Base-by-base conservation (phyloP, 108 stramenopile genomes). In the Seminavis robusta region DNA sequence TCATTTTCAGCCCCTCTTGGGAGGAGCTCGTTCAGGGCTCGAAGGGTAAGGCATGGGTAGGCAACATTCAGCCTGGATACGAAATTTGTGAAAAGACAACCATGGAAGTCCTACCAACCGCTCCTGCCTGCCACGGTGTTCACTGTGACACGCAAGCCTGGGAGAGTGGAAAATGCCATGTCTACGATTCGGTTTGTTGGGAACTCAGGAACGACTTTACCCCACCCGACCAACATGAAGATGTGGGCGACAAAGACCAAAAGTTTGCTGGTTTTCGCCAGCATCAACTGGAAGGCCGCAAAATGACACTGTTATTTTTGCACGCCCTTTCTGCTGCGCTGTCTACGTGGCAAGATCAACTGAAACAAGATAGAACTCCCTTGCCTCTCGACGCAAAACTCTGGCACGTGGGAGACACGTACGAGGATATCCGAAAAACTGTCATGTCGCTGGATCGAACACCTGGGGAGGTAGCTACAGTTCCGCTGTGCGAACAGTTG, bases 161-260 rank as follows among this genome's bases (percentile, higher is more conserved):
- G 42, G 57, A 31, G 3, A 39, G 65, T 32, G 74, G 76, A 33
- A 51, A 59, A 25, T 23, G 31, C 7, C 46, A 71, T 10, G 51
- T 56, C 20, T 72, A 77, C 47, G 44, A 65, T 20, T 56, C 61
- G 37, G 62, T 59, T 9, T 81, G 80, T 37, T 81, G 80, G 80
- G 63, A 64, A 6, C 62, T 59, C 8, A 45, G 74, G 10, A 48
- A 47, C 4, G 71, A 69, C 53, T 68, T 40, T 33, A 63, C 47
- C 0, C 74, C 75, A 17, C 41, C 43, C 2, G 46, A 6, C 0
- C 21, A 33, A 16, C 73, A 71, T 36, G 33, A 55, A 15, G 32
- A 33, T 25, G 56, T 61, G 13, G 77, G 65, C 5, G 73, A 72
- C 0, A 33, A 45, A 16, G 65, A 69, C 0, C 30, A 36, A 17